These are phyloP conservation scores for Cutaneotrichosporon mucoides DNA, from an alignment of 1,284 basidiomycete species.

Conservation along the genomic window DNA sequence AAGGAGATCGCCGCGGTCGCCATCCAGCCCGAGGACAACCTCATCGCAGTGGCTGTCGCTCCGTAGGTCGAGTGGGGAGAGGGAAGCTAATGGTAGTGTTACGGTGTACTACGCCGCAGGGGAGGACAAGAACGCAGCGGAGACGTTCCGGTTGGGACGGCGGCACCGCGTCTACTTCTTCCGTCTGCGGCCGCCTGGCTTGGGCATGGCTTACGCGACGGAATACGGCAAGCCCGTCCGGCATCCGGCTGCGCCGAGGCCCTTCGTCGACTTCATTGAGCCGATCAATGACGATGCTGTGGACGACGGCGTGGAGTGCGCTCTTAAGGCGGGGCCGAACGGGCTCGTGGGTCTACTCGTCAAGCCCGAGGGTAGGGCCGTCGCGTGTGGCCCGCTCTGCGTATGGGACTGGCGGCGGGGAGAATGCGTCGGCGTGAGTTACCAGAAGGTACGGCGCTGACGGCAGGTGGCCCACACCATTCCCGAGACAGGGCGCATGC, in stretches of 20 bases:
- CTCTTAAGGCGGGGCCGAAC: conserved; percentile 1
- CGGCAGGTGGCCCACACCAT: neutral
- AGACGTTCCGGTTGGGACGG: neutral
- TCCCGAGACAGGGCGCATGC: neutral
- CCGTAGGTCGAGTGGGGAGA: neutral
- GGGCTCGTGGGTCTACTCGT: conserved; percentile 6
- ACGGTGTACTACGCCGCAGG: neutral
- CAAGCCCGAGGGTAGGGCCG: neutral
- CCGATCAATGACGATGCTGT: neutral
- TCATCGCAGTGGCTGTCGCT: neutral
- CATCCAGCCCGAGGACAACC: conserved; percentile 10
- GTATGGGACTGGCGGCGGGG: conserved; percentile 5
- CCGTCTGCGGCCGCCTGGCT: conserved; percentile 2
- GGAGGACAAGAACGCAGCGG: neutral
- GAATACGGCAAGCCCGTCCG: neutral
- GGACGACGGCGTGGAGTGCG: neutral
- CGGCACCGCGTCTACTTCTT: conserved; percentile 8
- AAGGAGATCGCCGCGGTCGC: neutral
- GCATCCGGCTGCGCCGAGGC: neutral
- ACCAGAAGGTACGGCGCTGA: neutral
- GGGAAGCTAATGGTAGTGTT: neutral
- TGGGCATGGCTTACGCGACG: neutral
- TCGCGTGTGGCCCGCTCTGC: neutral
- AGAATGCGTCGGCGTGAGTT: conserved; percentile 4
- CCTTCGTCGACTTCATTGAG: conserved; percentile 6